phyloP scores from a whole-genome alignment of 768 basidiomycete species.

The Mrakia blollopis region DNA sequence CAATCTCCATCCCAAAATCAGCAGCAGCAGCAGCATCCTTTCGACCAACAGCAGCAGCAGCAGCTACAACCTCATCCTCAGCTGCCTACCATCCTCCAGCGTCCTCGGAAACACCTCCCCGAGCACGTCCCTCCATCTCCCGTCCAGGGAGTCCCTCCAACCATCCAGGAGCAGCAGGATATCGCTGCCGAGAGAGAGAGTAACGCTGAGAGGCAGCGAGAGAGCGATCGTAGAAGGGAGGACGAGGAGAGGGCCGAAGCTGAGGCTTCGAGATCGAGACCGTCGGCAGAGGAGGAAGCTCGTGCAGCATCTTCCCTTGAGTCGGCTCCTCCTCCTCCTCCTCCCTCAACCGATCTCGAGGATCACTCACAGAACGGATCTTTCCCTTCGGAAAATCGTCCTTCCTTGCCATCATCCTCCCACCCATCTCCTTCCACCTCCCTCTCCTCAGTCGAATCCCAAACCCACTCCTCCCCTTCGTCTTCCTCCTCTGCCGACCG shows the following conservation, averaged over 20 bases:
- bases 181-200: not conserved
- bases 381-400: not conserved
- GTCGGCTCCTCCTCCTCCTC: slow-evolving; percentile 4
- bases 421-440: not conserved
- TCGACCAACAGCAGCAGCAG: not conserved
- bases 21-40: slow-evolving; percentile 1
- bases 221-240: not conserved
- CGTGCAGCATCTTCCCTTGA: not conserved
- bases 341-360: not conserved
- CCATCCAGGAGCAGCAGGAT: slow-evolving; percentile 24
- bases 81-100: slow-evolving; percentile 17
- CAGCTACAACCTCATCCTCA: not conserved
- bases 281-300: slow-evolving; percentile 9
- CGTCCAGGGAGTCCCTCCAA: slow-evolving; percentile 18
- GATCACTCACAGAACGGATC: not conserved
- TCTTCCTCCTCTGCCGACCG: not conserved
- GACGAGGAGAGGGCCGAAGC: slow-evolving; percentile 6
- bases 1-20: slow-evolving; percentile 11
- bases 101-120: slow-evolving; percentile 20
- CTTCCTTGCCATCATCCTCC: not conserved
- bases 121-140: slow-evolving; percentile 21
- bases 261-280: not conserved
- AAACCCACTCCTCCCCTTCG: not conserved
- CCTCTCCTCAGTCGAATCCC: not conserved
- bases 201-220: not conserved